Evolutionary conservation across 805 yeast species (phyloP).

Genomic region (Metschnikowia lochheadii): DNA sequence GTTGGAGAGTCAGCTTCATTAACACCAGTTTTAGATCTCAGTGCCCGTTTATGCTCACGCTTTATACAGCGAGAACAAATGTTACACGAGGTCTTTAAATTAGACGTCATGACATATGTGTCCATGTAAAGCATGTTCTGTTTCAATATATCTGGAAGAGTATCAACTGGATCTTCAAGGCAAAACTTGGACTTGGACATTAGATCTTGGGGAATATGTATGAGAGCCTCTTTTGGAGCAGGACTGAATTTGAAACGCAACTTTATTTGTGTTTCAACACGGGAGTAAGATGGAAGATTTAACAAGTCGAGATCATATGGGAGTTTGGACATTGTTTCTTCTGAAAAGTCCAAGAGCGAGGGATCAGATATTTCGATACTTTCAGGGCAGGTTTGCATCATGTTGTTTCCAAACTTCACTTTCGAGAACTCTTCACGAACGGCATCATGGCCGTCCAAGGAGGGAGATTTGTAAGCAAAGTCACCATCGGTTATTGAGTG

Average conservation of each 20-base stretch:
- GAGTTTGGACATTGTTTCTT: conserved; percentile 30
- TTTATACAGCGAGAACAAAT: conserved; percentile 87
- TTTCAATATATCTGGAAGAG: conserved; percentile 37
- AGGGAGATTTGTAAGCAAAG: conserved; percentile 12
- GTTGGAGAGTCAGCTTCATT: conserved; percentile 10
- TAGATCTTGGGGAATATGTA: conserved; percentile 83
- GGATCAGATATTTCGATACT: conserved; percentile 30
- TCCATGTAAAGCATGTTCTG: conserved; percentile 65
- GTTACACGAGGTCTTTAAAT: conserved; percentile 48
- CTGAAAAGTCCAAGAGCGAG: conserved; percentile 36
- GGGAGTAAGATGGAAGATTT: conserved; percentile 72
- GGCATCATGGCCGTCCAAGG: conserved; percentile 33
- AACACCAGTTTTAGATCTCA: conserved; percentile 76
- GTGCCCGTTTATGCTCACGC: conserved; percentile 90
- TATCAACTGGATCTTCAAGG: conserved; percentile 47
- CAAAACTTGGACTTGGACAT: conserved; percentile 84
- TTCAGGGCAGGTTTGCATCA: conserved; percentile 35
- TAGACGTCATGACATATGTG: conserved; percentile 70
- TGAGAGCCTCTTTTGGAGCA: conserved; percentile 65
- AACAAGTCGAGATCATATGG: conserved; percentile 51
- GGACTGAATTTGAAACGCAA: conserved; percentile 66
- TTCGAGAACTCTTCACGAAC: conserved; percentile 49
- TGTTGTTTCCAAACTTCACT: conserved; percentile 48
- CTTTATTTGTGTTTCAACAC: conserved; percentile 96
- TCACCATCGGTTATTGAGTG: conserved; percentile 6